Evolutionary conservation across 306 rosid genomes (phyloP).

Genomic region (cucumber (Cucumis sativus)): Cucumber_9930_V3 NC_026657.2:6722001-6722500

Average conservation of each 20-base stretch:
- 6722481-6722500: not conserved
- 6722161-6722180: too few species aligned
- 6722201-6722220: too few species aligned
- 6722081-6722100: too few species aligned
- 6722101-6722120: too few species aligned
- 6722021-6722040: too few species aligned
- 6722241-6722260: slow-evolving; percentile 6
- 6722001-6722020: too few species aligned
- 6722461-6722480: slow-evolving; percentile 56
- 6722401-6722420: slow-evolving; percentile 44
- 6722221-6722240: not conserved
- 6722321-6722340: slow-evolving; percentile 25
- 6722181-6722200: too few species aligned
- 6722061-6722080: too few species aligned
- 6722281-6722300: slow-evolving; percentile 3
- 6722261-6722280: not conserved
- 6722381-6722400: not conserved
- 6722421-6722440: slow-evolving; percentile 55
- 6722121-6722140: too few species aligned
- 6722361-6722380: not conserved
- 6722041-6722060: too few species aligned
- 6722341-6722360: not conserved
- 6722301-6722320: slow-evolving; percentile 1
- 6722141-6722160: too few species aligned
- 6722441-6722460: slow-evolving; percentile 53